These are phyloP conservation scores for Fusarium burgessii DNA, from an alignment of 2,329 filamentous ascomycete genomes.

Conservation along the genomic window DNA sequence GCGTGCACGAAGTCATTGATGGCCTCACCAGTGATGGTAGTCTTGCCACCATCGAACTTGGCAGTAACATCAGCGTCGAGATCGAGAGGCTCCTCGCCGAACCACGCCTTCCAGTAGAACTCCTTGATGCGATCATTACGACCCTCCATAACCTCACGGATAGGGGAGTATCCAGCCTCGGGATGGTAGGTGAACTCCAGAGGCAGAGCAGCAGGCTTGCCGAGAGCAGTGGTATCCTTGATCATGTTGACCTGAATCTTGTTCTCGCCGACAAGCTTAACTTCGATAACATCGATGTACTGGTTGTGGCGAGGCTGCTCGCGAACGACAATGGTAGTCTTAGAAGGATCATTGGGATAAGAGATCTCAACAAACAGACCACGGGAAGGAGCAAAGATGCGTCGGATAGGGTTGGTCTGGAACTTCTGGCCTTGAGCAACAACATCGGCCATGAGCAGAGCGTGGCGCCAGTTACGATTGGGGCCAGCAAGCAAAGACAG, in stretches of 20 bases:
- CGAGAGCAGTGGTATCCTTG: slow-evolving; percentile 90
- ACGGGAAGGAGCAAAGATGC: slow-evolving; percentile 86
- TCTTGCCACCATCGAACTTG: slow-evolving; percentile 88
- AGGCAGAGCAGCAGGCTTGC: slow-evolving; percentile 83
- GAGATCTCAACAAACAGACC: slow-evolving; percentile 91
- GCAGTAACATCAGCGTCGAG: slow-evolving; percentile 88
- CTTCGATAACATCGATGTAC: slow-evolving; percentile 88
- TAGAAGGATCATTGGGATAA: slow-evolving; percentile 82
- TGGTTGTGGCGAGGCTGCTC: slow-evolving; percentile 90
- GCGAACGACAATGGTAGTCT: slow-evolving; percentile 86
- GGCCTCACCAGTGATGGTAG: slow-evolving; percentile 88
- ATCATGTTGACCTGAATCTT: slow-evolving; percentile 91
- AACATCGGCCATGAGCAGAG: slow-evolving; percentile 92
- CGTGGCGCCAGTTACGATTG: slow-evolving; percentile 91
- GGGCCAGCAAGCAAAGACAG: slow-evolving; percentile 87
- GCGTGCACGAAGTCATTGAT: slow-evolving; percentile 99
- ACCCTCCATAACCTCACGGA: slow-evolving; percentile 93
- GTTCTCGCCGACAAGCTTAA: slow-evolving; percentile 78
- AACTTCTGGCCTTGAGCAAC: slow-evolving; percentile 96
- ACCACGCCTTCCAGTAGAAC: slow-evolving; percentile 99
- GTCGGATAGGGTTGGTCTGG: slow-evolving; percentile 94
- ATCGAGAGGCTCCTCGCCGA: slow-evolving; percentile 85
- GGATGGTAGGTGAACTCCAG: slow-evolving; percentile 94
- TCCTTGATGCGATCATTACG: slow-evolving; percentile 99
- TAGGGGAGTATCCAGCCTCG: slow-evolving; percentile 96